These are phyloP conservation scores for Solanum ahanhuiri DNA, from an alignment of 257 asterid genomes.

Conservation along the genomic window DNA sequence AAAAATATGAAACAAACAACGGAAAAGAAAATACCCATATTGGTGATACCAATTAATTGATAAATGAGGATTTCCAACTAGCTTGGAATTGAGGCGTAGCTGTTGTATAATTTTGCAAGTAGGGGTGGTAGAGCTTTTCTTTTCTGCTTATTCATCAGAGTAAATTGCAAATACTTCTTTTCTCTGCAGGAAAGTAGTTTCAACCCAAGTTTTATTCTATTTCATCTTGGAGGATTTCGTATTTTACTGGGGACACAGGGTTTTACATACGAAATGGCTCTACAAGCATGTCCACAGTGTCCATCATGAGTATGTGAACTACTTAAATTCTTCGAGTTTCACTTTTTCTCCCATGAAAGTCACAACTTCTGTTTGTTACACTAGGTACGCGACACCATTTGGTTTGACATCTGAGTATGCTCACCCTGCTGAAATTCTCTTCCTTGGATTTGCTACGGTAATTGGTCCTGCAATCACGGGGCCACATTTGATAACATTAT, in stretches of 20 bases:
- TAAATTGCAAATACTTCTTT: constrained; percentile 10
- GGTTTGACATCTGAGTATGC: constrained; percentile 99
- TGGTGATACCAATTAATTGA: neutral
- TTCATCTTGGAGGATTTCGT: constrained; percentile 88
- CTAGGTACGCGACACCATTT: constrained; percentile 94
- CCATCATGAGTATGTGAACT: constrained; percentile 82
- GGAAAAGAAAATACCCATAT: neutral
- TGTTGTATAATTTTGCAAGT: neutral
- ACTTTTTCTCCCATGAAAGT: neutral
- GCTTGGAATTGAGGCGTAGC: neutral
- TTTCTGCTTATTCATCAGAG: neutral
- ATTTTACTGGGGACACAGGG: constrained; percentile 97
- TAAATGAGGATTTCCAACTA: neutral
- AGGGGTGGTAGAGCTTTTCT: neutral
- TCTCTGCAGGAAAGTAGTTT: constrained; percentile 77
- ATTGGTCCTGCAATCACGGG: constrained; percentile 98
- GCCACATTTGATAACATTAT: constrained; percentile 83
- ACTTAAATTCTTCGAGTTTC: neutral
- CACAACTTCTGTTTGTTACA: neutral
- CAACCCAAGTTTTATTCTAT: constrained; percentile 78
- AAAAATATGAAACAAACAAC: neutral
- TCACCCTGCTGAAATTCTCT: constrained; percentile 93
- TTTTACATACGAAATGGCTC: constrained; percentile 96
- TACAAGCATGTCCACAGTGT: constrained; percentile 98
- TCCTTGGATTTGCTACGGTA: constrained; percentile 92